Conservation (phyloP, 345 rosid genomes). For the Acer negundo region DNA sequence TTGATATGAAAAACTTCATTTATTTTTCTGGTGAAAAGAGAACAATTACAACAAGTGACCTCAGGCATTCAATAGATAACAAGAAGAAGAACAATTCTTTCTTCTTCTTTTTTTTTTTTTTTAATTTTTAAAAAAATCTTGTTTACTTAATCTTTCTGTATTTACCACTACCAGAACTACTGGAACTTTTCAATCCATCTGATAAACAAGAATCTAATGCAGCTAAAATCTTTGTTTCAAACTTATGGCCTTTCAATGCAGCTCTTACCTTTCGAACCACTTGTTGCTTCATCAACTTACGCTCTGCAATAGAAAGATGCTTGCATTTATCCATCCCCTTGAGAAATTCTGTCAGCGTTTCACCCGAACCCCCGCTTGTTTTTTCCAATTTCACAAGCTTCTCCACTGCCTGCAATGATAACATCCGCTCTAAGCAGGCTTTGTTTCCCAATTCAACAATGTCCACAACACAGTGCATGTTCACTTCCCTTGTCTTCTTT, state of each 20-base stretch:
- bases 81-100: background rate
- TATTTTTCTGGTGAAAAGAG: too few species aligned
- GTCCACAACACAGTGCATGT: conserved; percentile 29
- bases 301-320: conserved; percentile 30
- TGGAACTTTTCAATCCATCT: conserved; percentile 20
- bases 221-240: conserved; percentile 19
- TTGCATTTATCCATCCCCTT: conserved; percentile 31
- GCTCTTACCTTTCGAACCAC: conserved; percentile 29
- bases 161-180: conserved; percentile 23
- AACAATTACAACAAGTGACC: background rate
- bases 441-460: conserved; percentile 28
- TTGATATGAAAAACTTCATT: too few species aligned
- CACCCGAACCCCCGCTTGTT: conserved; percentile 22
- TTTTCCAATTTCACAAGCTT: conserved; percentile 33
- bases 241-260: conserved; percentile 28
- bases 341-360: conserved; percentile 28
- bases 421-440: conserved; percentile 24
- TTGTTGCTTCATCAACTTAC: conserved; percentile 33
- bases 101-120: background rate
- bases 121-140: background rate
- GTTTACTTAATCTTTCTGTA: conserved; percentile 21
- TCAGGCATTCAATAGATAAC: conserved; percentile 11
- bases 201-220: conserved; percentile 24
- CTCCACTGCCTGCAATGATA: conserved; percentile 32
- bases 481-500: conserved; percentile 28